phyloP scores from a whole-genome alignment of 192 early-diverging fungal genomes.

The Gryganskiella cystojenkinii region DNA sequence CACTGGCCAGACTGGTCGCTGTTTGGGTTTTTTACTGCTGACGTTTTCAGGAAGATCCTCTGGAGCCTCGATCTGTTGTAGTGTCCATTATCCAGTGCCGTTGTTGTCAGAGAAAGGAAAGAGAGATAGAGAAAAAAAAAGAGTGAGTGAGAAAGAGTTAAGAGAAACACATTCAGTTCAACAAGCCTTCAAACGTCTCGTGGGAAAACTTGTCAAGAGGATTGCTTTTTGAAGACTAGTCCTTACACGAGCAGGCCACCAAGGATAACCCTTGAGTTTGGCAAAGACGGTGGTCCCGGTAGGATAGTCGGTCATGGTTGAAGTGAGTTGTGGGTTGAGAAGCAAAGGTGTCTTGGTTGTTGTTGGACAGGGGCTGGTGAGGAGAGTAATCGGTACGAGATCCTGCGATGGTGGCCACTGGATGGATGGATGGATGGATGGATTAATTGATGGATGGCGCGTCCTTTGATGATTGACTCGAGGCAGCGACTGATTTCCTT shows the following conservation, averaged over 20 bases:
- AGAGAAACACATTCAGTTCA: too few relatives aligned
- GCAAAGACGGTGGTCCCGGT: constrained; percentile 67
- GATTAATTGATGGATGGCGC: too few relatives aligned
- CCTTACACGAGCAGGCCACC: constrained; percentile 73
- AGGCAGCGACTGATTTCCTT: background rate
- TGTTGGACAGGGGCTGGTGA: background rate
- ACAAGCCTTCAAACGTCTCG: background rate
- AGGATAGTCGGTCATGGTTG: constrained; percentile 48
- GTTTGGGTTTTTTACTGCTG: constrained; percentile 47
- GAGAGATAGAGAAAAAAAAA: too few relatives aligned
- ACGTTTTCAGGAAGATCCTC: constrained; percentile 41
- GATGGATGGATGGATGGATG: too few relatives aligned
- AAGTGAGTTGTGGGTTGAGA: background rate
- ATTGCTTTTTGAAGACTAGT: too few relatives aligned
- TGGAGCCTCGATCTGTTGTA: constrained; percentile 30
- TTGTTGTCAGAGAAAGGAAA: background rate
- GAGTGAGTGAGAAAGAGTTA: too few relatives aligned
- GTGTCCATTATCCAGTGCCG: background rate
- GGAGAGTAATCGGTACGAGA: too few relatives aligned
- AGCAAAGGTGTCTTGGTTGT: background rate
- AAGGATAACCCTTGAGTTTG: constrained; percentile 68
- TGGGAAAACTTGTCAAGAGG: background rate
- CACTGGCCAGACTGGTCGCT: constrained; percentile 50
- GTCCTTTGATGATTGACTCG: background rate
- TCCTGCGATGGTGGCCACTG: too few relatives aligned